Evolutionary conservation across 139 green algal species (phyloP).

Genomic region (Desmodesmus armatus): DNA sequence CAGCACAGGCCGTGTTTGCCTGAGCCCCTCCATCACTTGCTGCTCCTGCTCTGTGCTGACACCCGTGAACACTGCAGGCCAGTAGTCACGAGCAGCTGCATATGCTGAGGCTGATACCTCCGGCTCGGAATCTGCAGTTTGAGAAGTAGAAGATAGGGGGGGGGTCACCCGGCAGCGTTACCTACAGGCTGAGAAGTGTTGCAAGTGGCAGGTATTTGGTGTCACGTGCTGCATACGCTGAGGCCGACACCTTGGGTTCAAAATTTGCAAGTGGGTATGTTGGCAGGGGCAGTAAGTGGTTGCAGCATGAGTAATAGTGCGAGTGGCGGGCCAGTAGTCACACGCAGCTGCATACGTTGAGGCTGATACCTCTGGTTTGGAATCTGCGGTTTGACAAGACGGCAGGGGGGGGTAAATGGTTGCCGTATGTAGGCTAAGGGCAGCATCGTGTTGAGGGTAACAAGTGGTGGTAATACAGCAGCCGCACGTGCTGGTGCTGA

Average conservation of each 20-base stretch:
- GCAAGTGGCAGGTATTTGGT: not conserved
- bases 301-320: not conserved
- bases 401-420: not conserved
- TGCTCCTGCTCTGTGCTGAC: constrained; percentile 4
- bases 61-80: constrained; percentile 57
- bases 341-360: constrained; percentile 53
- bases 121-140: no score
- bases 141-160: constrained; percentile 17
- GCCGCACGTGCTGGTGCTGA: constrained; percentile 55
- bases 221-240: not conserved
- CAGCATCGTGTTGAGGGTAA: constrained; percentile 59
- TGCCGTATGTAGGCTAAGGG: not conserved
- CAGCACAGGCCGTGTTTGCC: constrained; percentile 62
- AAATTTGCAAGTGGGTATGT: not conserved
- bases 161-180: not conserved
- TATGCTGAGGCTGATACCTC: constrained; percentile 64
- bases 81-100: constrained; percentile 53
- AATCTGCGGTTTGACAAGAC: no score
- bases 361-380: constrained; percentile 66
- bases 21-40: constrained; percentile 53
- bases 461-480: constrained; percentile 34
- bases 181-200: not conserved
- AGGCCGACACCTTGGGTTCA: not conserved
- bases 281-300: not conserved
- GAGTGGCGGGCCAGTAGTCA: constrained; percentile 61